Conservation (phyloP, 169 alveolate genomes). For the Plasmodium adleri region DNA sequence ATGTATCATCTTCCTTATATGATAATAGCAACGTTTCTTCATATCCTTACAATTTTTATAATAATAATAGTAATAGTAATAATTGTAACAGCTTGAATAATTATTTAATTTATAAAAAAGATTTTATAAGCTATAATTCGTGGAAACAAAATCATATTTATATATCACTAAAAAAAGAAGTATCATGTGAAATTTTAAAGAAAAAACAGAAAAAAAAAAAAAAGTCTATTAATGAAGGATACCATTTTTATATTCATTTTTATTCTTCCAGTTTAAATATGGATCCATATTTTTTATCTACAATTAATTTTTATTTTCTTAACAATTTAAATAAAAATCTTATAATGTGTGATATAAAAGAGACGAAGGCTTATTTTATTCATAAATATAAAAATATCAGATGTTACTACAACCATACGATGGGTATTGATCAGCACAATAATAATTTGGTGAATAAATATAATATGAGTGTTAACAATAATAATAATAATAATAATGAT, state of each 20-base stretch:
- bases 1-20: too few species aligned
- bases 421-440: background rate
- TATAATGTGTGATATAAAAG: conserved; percentile 50
- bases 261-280: conserved; percentile 43
- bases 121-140: conserved; percentile 36
- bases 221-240: conserved; percentile 11
- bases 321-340: conserved; percentile 65
- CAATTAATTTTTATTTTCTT: conserved; percentile 35
- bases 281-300: conserved; percentile 68
- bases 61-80: conserved; percentile 1
- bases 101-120: conserved; percentile 64
- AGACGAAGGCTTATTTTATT: conserved; percentile 33
- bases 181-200: background rate
- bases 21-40: too few species aligned
- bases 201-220: conserved; percentile 6
- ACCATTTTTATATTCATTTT: conserved; percentile 43
- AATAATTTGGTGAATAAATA: background rate
- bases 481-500: background rate
- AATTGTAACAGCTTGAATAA: conserved; percentile 31
- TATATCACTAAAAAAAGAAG: conserved; percentile 26
- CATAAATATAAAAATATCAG: conserved; percentile 25
- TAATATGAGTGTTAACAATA: background rate
- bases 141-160: conserved; percentile 61
- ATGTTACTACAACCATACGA: conserved; percentile 12
- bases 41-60: too few species aligned